Evolutionary conservation across 805 yeast species (phyloP).

Genomic region (Ogataea thermomethanolica): DNA sequence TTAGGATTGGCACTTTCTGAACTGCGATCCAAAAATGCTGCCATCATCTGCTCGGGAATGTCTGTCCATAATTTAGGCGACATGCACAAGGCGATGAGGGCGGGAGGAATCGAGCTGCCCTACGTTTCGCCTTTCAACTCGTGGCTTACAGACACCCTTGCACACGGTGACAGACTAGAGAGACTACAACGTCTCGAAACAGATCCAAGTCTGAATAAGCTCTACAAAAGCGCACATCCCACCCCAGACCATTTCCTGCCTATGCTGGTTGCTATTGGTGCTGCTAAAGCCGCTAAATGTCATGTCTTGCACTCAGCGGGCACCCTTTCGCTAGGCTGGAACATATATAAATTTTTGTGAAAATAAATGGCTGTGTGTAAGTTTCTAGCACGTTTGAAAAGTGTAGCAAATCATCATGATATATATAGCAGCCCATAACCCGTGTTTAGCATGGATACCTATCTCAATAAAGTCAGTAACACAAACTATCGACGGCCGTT

Average conservation of each 20-base stretch:
- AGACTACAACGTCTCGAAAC: slow-evolving; percentile 16
- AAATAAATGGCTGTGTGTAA: slow-evolving; percentile 7
- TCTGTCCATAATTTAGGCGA: slow-evolving; percentile 73
- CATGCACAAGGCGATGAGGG: slow-evolving; percentile 32
- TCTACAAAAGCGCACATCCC: slow-evolving; percentile 59
- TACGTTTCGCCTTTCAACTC: slow-evolving; percentile 54
- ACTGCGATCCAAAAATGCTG: slow-evolving; percentile 49
- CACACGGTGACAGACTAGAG: slow-evolving; percentile 16
- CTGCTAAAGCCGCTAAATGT: slow-evolving; percentile 43
- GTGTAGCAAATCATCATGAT: slow-evolving; percentile 6
- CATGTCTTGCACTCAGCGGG: slow-evolving; percentile 46
- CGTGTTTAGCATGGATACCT: slow-evolving; percentile 4
- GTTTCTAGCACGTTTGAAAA: slow-evolving; percentile 7
- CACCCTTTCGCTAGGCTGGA: slow-evolving; percentile 60
- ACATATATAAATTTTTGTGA: slow-evolving; percentile 48
- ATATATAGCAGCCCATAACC: slow-evolving; percentile 1
- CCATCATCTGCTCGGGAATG: slow-evolving; percentile 71
- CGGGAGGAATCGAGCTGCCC: slow-evolving; percentile 33
- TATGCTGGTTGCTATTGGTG: slow-evolving; percentile 56
- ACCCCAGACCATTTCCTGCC: slow-evolving; percentile 75
- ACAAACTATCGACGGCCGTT: slow-evolving; percentile 34
- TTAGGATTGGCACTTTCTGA: slow-evolving; percentile 54
- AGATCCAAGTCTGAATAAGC: slow-evolving; percentile 25
- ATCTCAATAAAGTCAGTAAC: slow-evolving; percentile 3
- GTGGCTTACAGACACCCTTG: slow-evolving; percentile 34